phyloP scores from a whole-genome alignment of 371 early-diverging fungal genomes.

The Apophysomyces variabilis region DNA sequence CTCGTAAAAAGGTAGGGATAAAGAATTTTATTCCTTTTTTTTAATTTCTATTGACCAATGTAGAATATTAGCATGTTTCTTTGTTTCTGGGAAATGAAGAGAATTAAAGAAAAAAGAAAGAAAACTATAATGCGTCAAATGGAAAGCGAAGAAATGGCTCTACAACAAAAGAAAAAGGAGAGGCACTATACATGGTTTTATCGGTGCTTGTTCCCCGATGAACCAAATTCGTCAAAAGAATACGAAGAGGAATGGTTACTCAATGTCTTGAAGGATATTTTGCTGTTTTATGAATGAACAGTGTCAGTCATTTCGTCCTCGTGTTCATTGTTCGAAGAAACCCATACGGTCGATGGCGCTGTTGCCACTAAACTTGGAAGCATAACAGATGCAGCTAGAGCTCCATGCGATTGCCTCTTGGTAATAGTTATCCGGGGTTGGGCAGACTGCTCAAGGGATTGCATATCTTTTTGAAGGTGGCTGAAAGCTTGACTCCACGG shows the following conservation, averaged over 20 bases:
- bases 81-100: no score
- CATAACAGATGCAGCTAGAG: conserved; percentile 21
- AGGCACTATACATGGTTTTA: neutral
- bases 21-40: no score
- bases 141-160: neutral
- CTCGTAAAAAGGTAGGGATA: no score
- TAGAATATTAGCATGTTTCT: no score
- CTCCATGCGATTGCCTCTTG: neutral
- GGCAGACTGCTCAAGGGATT: neutral
- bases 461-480: conserved; percentile 16
- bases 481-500: conserved; percentile 6
- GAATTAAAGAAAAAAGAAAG: neutral
- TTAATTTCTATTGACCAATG: no score
- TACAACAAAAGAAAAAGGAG: neutral
- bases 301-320: conserved; percentile 20
- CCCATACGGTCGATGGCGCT: conserved; percentile 23
- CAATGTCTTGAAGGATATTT: no score
- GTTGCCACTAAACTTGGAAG: conserved; percentile 23
- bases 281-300: no score
- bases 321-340: conserved; percentile 13
- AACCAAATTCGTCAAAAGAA: neutral
- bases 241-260: conserved; percentile 19
- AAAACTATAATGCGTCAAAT: neutral
- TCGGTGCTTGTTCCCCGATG: neutral
- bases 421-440: no score